Conservation (phyloP, 1,284 basidiomycete genomes). For the Irpex sp. region DNA sequence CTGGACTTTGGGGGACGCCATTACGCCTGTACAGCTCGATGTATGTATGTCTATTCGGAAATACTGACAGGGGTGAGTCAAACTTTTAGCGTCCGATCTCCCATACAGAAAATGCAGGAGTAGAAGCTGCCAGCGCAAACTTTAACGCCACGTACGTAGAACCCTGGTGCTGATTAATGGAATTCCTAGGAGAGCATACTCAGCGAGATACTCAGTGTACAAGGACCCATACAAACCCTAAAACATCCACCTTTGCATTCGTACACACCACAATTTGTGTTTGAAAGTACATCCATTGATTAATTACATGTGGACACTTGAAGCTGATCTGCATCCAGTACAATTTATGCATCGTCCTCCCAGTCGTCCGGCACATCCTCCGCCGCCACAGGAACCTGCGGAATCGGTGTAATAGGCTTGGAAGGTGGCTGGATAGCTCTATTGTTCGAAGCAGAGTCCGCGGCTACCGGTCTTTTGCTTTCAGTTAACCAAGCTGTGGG, state of each 20-base stretch:
- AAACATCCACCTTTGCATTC: neutral
- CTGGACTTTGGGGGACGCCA: too few species aligned
- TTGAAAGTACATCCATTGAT: neutral
- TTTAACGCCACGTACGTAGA: neutral
- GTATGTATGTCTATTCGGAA: too few species aligned
- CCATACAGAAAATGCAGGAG: too few species aligned
- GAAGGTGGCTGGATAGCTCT: neutral
- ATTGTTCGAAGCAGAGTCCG: neutral
- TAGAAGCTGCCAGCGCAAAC: too few species aligned
- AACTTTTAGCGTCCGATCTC: too few species aligned
- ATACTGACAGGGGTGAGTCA: too few species aligned
- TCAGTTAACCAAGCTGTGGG: conserved; percentile 14
- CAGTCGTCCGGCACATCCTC: conserved; percentile 40
- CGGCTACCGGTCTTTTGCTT: neutral
- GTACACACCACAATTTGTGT: neutral
- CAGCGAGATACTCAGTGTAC: neutral
- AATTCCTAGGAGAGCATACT: neutral
- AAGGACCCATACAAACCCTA: neutral
- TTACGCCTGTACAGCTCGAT: too few species aligned
- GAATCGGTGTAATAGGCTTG: neutral
- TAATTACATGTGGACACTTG: neutral
- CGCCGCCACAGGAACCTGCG: neutral
- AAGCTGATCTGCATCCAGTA: neutral
- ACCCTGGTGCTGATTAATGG: neutral
- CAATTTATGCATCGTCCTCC: conserved; percentile 37